phyloP scores from a whole-genome alignment of 306 rosid species.

The Cucurbita moschata region DNA sequence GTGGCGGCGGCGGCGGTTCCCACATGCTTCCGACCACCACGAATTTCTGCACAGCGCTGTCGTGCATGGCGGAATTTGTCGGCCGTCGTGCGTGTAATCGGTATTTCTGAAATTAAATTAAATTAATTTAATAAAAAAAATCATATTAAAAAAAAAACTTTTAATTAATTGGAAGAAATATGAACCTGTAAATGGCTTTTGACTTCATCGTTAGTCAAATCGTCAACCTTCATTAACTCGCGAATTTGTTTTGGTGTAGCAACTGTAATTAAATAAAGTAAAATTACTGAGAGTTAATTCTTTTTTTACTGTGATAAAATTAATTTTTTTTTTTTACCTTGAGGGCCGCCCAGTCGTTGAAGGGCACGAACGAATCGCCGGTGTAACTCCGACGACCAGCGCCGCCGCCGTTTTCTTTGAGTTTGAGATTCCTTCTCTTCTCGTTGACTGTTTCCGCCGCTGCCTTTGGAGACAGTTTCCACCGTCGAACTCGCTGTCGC shows the following conservation, averaged over 20 bases:
- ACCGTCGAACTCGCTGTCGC: conserved; percentile 38
- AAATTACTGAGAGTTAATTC: not conserved
- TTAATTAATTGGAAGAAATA: not conserved
- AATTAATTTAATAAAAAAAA: not conserved
- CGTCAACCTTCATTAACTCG: conserved; percentile 54
- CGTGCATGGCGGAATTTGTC: conserved; percentile 32
- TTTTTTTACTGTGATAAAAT: not conserved
- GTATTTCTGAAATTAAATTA: conserved; percentile 41
- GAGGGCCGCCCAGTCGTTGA: conserved; percentile 84
- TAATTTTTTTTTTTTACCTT: conserved; percentile 20
- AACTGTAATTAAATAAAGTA: conserved; percentile 14
- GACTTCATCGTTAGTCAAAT: conserved; percentile 59
- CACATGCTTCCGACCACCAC: conserved; percentile 72
- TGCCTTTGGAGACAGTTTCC: conserved; percentile 14
- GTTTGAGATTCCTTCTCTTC: conserved; percentile 48
- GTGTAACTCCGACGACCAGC: conserved; percentile 90
- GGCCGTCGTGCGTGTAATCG: conserved; percentile 76
- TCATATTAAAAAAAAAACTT: too few species aligned
- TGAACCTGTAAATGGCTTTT: conserved; percentile 59
- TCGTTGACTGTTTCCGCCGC: conserved; percentile 17
- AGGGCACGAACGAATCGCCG: conserved; percentile 66
- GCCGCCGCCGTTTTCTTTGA: conserved; percentile 65
- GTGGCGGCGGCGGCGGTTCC: conserved; percentile 44
- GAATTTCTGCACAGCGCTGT: conserved; percentile 37
- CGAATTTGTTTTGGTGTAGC: conserved; percentile 63